Evolutionary conservation across 306 rosid genomes (phyloP), one percentile per base, ranked within the genome.

Genomic region (Fragaria nilgerrensis): DNA sequence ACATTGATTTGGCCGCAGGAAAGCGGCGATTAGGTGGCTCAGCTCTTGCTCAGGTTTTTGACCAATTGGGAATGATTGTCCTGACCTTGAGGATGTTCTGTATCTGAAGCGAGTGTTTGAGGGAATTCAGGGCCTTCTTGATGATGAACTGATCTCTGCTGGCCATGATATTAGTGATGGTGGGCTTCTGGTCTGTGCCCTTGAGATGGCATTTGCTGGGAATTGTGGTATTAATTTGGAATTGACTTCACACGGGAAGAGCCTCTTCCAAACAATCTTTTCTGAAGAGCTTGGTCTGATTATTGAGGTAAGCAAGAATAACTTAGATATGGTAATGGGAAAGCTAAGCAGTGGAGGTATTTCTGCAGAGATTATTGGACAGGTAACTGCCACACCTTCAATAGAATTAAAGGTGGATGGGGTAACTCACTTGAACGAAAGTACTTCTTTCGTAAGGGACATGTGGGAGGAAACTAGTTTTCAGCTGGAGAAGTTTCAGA

Each of bases 91-190:
- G 61, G 94, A 91, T 80, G 85, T 94, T 84, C 82, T 88, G 77
- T 91, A 91, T 83, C 89, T 94, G 27, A 94, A 90, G 76, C 86
- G 70, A 77, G 97, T 83, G 48, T 94, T 94, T 88, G 92, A 90
- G 79, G 88, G 96, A 77, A 85, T 90, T 80, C 98, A 94, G 76
- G 85, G 75, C 47, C 97, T 94, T 74, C 84, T 94, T 45, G 73
- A 80, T 4, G 89, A 90, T 52, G 96, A 85, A 73, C 70, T 88
- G 70, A 91, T 94, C 75, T 91, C 97, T 62, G 96, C 98, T 69
- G 96, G 96, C 76, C 98, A 91, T 86, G 98, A 93, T 77, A 87
- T 93, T 50, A 93, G 98, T 78, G 98, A 94, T 79, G 98, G 98
- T 77, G 98, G 97, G 59, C 58, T 90, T 73, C 80, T 94, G 77